Percentiles rank a stretch among this genome's conserved stretches.
Conservation (phyloP, 2,329 filamentous ascomycete species). For the Escovopsis sp. region DNA sequence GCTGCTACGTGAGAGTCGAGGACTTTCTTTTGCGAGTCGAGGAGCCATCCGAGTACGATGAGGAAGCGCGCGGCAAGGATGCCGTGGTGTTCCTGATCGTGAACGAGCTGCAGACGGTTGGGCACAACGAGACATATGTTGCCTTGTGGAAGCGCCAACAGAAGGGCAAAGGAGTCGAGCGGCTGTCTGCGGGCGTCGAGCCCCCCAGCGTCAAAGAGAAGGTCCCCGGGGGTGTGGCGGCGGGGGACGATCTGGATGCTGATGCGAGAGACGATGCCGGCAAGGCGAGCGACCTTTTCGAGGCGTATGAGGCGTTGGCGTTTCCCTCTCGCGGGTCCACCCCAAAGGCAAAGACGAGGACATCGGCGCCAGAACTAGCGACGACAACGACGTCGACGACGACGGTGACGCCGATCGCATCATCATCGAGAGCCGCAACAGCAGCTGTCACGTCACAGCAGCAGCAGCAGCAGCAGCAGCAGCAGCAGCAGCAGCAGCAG, state of each 20-base stretch:
- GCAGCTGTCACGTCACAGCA: background rate
- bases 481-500: background rate
- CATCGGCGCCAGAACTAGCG: background rate
- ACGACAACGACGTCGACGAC: too few species aligned
- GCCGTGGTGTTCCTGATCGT: conserved; percentile 30
- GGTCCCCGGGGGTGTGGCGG: background rate
- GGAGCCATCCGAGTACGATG: conserved; percentile 1
- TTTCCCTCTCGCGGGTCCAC: conserved; percentile 10
- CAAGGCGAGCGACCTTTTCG: conserved; percentile 20
- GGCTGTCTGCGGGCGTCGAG: background rate
- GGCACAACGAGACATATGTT: conserved; percentile 30
- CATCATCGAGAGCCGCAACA: background rate
- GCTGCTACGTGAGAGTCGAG: conserved; percentile 33
- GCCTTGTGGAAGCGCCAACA: conserved; percentile 8
- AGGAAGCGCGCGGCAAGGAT: background rate
- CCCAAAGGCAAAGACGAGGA: conserved; percentile 1
- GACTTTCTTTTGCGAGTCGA: conserved; percentile 18
- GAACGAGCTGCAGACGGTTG: conserved; percentile 28
- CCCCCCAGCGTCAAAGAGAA: background rate
- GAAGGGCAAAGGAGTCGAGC: conserved; percentile 1
- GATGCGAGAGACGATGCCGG: conserved; percentile 10
- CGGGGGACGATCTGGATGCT: too few species aligned
- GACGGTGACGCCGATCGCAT: too few species aligned
- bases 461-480: conserved; percentile 1
- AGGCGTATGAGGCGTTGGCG: conserved; percentile 22